Base-by-base conservation (phyloP, 2,329 filamentous ascomycete species). In the Trichophyton rubrum region DNA sequence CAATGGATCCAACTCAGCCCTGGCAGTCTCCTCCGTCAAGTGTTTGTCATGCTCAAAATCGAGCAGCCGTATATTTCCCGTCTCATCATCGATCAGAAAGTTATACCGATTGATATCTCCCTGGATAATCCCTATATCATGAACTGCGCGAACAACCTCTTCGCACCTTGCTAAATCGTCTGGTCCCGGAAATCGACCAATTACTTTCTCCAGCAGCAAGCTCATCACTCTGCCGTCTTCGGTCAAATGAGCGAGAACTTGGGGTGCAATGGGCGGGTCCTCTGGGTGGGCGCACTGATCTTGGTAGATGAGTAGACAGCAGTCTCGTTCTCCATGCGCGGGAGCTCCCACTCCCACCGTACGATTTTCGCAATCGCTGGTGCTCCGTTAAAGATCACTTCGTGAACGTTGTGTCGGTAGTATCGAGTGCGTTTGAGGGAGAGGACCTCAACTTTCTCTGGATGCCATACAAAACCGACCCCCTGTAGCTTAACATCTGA, bases 71-170 rank as follows among this genome's bases (percentile, higher is more conserved):
- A 60, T 33, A 22, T 57, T 15, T 22, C 13, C 49, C n/a, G 35
- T 30, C 49, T 47, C 51, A 8, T 56, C 38, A 30, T 30, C 17
- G 17, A 60, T 33, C 17, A 60, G 11, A 45, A 60, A 60, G 38
- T 62, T 62, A 51, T 62, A 40, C 24, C 58, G 33, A 57, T 62
- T 62, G 40, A 58, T 45, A 55, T 62, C 61, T 3, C 59, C 59
- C 58, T 62, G 59, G n/a, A 62, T 22, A 6, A 62, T 20, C 17
- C 55, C 49, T 5, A 58, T 17, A 3, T 41, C 5, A 60, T 62
- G 61, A 11, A 62, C 20, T 20, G 43, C 30, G 1, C 33, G 3
- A 20, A 62, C 8, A 7, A 58, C 6, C 15, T 58, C 33, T 27
- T 51, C 20, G 38, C 61, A 62, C 22, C 24, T 22, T 3, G 15